Percentiles rank a stretch among this genome's conserved stretches.
Conservation (phyloP, 495 filamentous ascomycete genomes). For the Hypomontagnella submonticulosa region DNA sequence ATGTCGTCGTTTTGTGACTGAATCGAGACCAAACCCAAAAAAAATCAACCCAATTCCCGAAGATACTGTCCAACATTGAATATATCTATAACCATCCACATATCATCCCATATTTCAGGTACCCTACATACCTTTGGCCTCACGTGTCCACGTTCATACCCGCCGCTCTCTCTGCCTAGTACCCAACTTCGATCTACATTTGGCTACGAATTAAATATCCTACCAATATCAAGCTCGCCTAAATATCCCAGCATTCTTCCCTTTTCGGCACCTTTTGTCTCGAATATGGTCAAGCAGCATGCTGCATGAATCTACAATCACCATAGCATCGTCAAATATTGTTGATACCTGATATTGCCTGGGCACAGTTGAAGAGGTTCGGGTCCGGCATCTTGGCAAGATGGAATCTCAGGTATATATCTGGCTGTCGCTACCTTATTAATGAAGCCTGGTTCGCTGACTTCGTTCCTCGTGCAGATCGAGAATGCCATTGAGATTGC, state of each 20-base stretch:
- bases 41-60: not conserved
- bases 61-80: not conserved
- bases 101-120: too few relatives aligned
- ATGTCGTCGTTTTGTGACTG: slow-evolving; percentile 30
- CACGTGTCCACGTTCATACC: too few relatives aligned
- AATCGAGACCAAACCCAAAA: slow-evolving; percentile 21
- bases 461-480: slow-evolving; percentile 64
- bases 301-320: slow-evolving; percentile 36
- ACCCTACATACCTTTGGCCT: too few relatives aligned
- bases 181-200: too few relatives aligned
- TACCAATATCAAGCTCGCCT: not conserved
- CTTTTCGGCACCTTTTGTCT: slow-evolving; percentile 7
- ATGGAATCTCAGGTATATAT: slow-evolving; percentile 51
- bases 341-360: slow-evolving; percentile 30
- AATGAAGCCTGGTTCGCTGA: slow-evolving; percentile 1
- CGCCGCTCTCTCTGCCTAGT: too few relatives aligned
- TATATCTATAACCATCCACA: not conserved
- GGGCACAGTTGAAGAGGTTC: slow-evolving; percentile 37
- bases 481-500: slow-evolving; percentile 93
- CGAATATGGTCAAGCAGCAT: slow-evolving; percentile 41
- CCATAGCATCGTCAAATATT: slow-evolving; percentile 10
- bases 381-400: slow-evolving; percentile 45
- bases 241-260: not conserved
- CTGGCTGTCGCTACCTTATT: not conserved
- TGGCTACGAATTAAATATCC: not conserved